Evolutionary conservation across 2,329 filamentous ascomycete species (phyloP), one percentile per base, ranked within the genome.

Genomic region (Delphinella strobiligena): DNA sequence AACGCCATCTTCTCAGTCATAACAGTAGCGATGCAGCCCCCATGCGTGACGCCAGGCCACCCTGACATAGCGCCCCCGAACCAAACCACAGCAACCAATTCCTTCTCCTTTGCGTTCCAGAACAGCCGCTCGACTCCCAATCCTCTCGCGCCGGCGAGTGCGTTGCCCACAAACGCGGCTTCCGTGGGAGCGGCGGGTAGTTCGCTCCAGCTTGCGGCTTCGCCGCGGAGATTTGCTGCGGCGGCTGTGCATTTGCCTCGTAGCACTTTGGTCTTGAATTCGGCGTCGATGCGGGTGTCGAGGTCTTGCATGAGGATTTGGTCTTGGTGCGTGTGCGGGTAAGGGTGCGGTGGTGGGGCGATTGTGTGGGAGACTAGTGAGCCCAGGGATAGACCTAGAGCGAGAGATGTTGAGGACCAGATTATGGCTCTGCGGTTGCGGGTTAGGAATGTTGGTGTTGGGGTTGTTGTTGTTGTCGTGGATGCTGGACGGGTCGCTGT

Each of bases 21-120:
- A 3, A 83, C 57, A 1, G 78, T 85, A 5, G 78, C 79, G 36
- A 82, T 67, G 5, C 71, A 66, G 11, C 82, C 82, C 40, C 82
- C 82, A 61, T 89, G 82, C 37, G 77, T 75, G 31, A 82, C 66
- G 10, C 72, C 71, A 1, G 82, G 82, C 79, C 80, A 88, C 3
- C 83, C 82, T 35, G 70, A 65, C 15, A 80, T 54, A 1, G 66
- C 72, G n/a, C 65, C 57, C 5, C 82, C 83, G 39, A 87, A 69
- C 64, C 70, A 82, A 4, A 87, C 63, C n/a, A 87, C 67, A 36
- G 68, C 72, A 9, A 79, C 61, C 24, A 76, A 56, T 49, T 75
- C 72, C 47, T 74, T 68, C 5, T 75, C 73, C 19, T 58, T 56
- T 3, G 62, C 52, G 53, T 82, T 75, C 65, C 70, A 75, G 53